phyloP scores from a whole-genome alignment of 176 grass and related monocot species.

The Cenchrus americanus region DNA sequence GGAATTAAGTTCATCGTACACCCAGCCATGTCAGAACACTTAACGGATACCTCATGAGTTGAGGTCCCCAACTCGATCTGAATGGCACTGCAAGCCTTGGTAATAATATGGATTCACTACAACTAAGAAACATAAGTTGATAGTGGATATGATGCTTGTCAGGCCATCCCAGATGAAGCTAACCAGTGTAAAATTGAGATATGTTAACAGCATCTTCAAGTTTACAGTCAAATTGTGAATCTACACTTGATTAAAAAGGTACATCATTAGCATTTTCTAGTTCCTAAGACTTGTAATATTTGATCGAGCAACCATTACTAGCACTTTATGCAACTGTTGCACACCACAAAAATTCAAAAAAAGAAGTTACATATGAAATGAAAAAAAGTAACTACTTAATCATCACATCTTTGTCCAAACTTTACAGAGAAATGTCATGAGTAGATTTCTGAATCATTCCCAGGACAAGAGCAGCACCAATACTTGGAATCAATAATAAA shows the following conservation, averaged over 20 bases:
- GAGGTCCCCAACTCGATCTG: background rate
- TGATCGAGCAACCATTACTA: background rate
- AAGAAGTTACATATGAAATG: background rate
- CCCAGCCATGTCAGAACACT: background rate
- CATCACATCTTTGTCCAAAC: background rate
- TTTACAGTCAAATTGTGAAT: constrained; percentile 4
- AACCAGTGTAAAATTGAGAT: background rate
- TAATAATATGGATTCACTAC: background rate
- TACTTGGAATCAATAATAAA: background rate
- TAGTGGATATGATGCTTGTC: background rate
- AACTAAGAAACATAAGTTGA: constrained; percentile 4
- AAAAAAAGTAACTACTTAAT: background rate
- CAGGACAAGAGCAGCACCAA: background rate
- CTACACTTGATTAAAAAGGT: background rate
- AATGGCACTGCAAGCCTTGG: background rate
- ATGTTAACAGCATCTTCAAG: constrained; percentile 2
- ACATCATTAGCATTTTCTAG: background rate
- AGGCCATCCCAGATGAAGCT: background rate
- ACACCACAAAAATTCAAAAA: background rate
- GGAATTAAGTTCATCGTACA: background rate
- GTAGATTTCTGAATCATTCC: constrained; percentile 11
- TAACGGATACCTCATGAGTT: background rate
- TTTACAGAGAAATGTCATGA: background rate
- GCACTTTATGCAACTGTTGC: background rate
- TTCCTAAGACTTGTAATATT: constrained; percentile 12